Percentiles rank a stretch among this genome's conserved stretches.
phyloP scores from a whole-genome alignment of 2,329 filamentous ascomycete genomes.

The Ophiostoma sp. region DNA sequence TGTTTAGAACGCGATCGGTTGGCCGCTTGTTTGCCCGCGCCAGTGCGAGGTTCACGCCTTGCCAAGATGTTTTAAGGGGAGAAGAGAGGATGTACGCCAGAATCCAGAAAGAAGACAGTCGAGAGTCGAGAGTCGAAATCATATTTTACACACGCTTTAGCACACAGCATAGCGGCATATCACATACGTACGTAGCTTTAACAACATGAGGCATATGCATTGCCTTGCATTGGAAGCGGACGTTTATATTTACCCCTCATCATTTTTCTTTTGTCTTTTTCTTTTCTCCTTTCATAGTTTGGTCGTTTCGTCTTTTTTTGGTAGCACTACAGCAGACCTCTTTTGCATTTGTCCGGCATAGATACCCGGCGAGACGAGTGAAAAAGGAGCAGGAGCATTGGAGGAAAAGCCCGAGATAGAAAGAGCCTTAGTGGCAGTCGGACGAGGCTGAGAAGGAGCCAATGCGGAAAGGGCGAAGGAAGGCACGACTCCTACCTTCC shows the following conservation, averaged over 20 bases:
- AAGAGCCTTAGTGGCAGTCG: not conserved
- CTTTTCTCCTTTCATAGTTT: not conserved
- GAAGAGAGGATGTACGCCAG: not conserved
- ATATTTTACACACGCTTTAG: not conserved
- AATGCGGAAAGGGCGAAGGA: not conserved
- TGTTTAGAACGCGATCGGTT: constrained; percentile 56
- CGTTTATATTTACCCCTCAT: not conserved
- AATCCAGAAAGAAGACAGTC: not conserved
- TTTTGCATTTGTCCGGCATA: constrained; percentile 14
- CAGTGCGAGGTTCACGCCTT: constrained; percentile 50
- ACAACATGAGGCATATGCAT: not conserved
- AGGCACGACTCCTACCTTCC: not conserved
- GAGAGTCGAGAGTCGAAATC: not conserved
- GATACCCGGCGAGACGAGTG: not conserved
- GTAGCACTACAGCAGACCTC: not conserved
- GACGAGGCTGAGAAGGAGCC: not conserved
- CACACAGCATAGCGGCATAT: constrained; percentile 2
- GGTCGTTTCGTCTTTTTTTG: not conserved
- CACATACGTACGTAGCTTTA: not conserved
- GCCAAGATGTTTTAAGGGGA: constrained; percentile 28
- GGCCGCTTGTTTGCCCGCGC: constrained; percentile 54
- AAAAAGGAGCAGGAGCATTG: not conserved
- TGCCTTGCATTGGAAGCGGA: not conserved
- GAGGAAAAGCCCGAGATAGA: not conserved
- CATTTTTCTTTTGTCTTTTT: constrained; percentile 3